Evolutionary conservation across 805 yeast species (phyloP).

Genomic region (Starmerella sirachaensis): DNA sequence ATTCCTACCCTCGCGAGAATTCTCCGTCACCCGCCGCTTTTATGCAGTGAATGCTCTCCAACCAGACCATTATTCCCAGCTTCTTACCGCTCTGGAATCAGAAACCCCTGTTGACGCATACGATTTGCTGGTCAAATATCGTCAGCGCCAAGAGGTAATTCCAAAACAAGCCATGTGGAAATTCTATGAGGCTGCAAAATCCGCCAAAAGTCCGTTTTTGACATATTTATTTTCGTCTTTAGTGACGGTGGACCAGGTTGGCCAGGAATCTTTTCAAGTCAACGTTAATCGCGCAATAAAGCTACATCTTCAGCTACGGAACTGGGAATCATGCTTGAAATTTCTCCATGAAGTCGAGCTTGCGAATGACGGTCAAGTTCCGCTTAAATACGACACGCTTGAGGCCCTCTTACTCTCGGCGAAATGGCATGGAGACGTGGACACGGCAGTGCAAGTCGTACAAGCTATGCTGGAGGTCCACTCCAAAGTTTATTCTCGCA

Average conservation of each 20-base stretch:
- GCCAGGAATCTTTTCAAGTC: constrained; percentile 3
- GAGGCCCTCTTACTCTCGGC: constrained; percentile 24
- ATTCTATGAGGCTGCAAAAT: constrained; percentile 8
- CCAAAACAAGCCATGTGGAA: constrained; percentile 9
- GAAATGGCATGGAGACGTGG: constrained; percentile 23
- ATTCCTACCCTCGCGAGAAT: too few relatives aligned
- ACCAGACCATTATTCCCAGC: neutral
- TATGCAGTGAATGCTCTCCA: neutral
- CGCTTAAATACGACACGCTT: constrained; percentile 18
- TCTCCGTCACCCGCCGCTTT: too few relatives aligned
- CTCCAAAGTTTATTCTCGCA: constrained; percentile 23
- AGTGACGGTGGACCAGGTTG: constrained; percentile 15
- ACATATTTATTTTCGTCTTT: constrained; percentile 15
- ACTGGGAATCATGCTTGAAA: constrained; percentile 21
- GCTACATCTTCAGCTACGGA: constrained; percentile 17
- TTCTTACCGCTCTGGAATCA: constrained; percentile 3
- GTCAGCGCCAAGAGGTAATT: neutral
- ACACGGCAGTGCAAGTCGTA: constrained; percentile 22
- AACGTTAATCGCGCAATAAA: constrained; percentile 18
- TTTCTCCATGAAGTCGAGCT: constrained; percentile 22
- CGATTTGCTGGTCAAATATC: constrained; percentile 4
- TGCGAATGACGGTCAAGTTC: constrained; percentile 20
- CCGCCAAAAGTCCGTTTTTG: constrained; percentile 7
- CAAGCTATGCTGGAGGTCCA: constrained; percentile 15
- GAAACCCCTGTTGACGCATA: constrained; percentile 6